phyloP scores from a whole-genome alignment of 225 moss, liverwort and hornwort genomes.

The Asterella californica region DNA sequence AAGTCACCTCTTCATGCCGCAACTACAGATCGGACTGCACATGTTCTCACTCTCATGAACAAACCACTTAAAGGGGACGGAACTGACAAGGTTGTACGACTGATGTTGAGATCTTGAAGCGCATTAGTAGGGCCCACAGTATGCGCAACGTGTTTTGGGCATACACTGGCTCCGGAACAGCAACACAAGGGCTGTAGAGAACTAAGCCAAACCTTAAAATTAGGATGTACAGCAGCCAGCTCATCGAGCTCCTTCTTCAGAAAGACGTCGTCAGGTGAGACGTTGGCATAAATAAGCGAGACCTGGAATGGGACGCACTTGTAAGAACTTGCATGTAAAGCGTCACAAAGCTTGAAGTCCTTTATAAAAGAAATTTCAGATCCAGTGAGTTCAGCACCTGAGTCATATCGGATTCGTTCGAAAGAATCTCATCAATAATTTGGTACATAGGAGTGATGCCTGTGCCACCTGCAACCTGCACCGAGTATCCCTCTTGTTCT shows the following conservation, averaged over 20 bases:
- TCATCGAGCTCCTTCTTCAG: conserved; percentile 64
- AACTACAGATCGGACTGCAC: neutral
- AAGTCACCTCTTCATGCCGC: neutral
- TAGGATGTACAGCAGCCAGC: conserved; percentile 58
- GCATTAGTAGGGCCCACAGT: neutral
- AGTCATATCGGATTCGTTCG: conserved; percentile 73
- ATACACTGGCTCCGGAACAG: neutral
- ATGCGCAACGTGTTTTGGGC: neutral
- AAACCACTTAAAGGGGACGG: no score
- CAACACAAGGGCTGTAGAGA: neutral
- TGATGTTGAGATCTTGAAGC: neutral
- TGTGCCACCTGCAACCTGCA: conserved; percentile 86
- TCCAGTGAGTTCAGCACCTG: conserved; percentile 42
- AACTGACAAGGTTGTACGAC: no score
- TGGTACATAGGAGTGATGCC: conserved; percentile 94
- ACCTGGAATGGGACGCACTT: conserved; percentile 64
- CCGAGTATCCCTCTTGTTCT: neutral
- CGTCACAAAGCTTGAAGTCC: neutral
- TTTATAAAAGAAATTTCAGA: neutral
- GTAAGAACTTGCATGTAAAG: neutral
- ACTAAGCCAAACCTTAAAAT: conserved; percentile 66
- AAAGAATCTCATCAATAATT: conserved; percentile 74
- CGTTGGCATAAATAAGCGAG: conserved; percentile 66
- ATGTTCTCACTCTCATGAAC: neutral
- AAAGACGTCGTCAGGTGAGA: conserved; percentile 65